A percentile compares a stretch with the other conserved stretches of the same genome.
Evolutionary conservation across 768 basidiomycete genomes (phyloP).

Genomic region (Cystofilobasidium bisporidii): DNA sequence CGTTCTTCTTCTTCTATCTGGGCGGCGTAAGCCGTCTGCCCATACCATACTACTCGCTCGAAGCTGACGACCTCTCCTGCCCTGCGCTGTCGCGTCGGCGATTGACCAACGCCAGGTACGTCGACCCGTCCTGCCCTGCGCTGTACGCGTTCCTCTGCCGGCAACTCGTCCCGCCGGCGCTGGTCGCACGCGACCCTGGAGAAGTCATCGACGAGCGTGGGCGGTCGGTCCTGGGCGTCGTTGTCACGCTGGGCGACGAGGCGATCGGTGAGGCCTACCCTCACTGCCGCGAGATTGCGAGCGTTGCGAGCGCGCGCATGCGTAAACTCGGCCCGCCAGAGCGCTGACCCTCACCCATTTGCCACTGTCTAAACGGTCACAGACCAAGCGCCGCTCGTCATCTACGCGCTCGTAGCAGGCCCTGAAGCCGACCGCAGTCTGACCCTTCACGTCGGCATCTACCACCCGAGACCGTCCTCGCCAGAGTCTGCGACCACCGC

Average conservation of each 20-base stretch:
- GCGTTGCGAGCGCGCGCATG: no score
- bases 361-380: not conserved
- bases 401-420: not conserved
- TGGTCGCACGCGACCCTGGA: not conserved
- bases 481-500: no score
- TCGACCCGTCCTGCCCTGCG: slow-evolving; percentile 4
- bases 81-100: not conserved
- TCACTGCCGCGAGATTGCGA: not conserved
- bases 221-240: not conserved
- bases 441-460: not conserved
- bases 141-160: not conserved
- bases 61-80: not conserved
- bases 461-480: not conserved
- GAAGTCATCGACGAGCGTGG: not conserved
- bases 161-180: not conserved
- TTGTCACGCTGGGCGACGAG: slow-evolving; percentile 3
- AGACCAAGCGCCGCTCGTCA: slow-evolving; percentile 9
- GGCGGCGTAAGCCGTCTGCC: not conserved
- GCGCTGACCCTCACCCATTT: no score
- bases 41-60: no score
- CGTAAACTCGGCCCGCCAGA: no score
- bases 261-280: not conserved
- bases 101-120: no score
- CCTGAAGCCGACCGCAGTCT: not conserved
- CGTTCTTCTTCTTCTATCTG: not conserved